Conservation (phyloP, 805 yeast species). For the Candida stauntonica region DNA sequence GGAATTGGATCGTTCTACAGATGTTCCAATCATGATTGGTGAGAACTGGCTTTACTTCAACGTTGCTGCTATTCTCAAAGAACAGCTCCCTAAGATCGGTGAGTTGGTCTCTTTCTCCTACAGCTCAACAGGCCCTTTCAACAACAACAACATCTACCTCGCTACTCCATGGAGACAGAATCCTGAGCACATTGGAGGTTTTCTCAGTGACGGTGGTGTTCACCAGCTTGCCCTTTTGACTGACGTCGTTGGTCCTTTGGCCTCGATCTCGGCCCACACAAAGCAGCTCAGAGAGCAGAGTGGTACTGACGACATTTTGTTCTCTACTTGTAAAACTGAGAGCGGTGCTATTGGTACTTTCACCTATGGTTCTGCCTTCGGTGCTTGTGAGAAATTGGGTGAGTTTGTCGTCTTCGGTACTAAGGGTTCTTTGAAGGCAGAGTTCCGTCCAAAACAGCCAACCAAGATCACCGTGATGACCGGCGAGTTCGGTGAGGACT, state of each 20-base stretch:
- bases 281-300: slow-evolving; percentile 71
- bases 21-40: slow-evolving; percentile 67
- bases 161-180: slow-evolving; percentile 81
- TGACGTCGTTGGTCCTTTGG: slow-evolving; percentile 72
- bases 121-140: slow-evolving; percentile 70
- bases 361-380: slow-evolving; percentile 42
- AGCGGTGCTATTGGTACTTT: slow-evolving; percentile 58
- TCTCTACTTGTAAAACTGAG: slow-evolving; percentile 71
- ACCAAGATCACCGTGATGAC: slow-evolving; percentile 32
- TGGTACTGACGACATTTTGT: slow-evolving; percentile 79
- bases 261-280: slow-evolving; percentile 68
- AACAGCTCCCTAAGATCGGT: slow-evolving; percentile 69
- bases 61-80: slow-evolving; percentile 50
- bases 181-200: slow-evolving; percentile 93
- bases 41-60: slow-evolving; percentile 84
- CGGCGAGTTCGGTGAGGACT: slow-evolving; percentile 26
- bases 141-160: slow-evolving; percentile 53
- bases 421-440: slow-evolving; percentile 68
- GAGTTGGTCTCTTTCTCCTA: slow-evolving; percentile 63
- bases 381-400: slow-evolving; percentile 69
- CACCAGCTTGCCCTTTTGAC: slow-evolving; percentile 89
- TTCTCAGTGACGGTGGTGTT: slow-evolving; percentile 91
- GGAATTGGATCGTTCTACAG: slow-evolving; percentile 52
- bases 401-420: slow-evolving; percentile 71
- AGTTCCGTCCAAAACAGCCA: slow-evolving; percentile 45